Base-by-base conservation (phyloP, 768 basidiomycete species). In the Agaricus sinodeliciosus region DNA sequence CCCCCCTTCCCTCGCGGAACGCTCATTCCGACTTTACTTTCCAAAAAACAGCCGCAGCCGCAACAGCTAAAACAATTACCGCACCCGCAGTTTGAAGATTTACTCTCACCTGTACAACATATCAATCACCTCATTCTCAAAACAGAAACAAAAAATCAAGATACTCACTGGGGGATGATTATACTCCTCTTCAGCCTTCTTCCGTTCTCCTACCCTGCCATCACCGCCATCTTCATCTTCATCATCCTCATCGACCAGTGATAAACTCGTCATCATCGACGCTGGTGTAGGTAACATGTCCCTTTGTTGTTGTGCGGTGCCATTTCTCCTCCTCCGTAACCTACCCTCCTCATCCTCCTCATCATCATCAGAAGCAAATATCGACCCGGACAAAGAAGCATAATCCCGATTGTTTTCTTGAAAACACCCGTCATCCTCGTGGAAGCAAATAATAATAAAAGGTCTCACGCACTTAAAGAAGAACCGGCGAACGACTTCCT, bases 41-140 rank as follows among this genome's bases (percentile, higher is more conserved):
- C 84, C 85, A 87, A 60, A 86, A 67, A 46, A 89, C 85, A 6
- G 85, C 86, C 11, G 79, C 84, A 2, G 87, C 84, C 3, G 83
- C 84, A 7, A 85, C 77, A 46, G 82, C 74, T 26, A 89, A 65
- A 3, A 89, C 74, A 15, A 87, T 63, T 7, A 87, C 79, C 4
- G 85, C 85, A 3, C 85, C 66, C 4, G 81, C 84, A 1, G 84
- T 75, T 52, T 77, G 75, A 58, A 81, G 58, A 69, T 72, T 72
- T 39, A 76, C 62, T 52, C 3, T 31, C 6, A 31, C 22, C 19
- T 16, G 60, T 58, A 59, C 62, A 48, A 62, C 63, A 50, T 9
- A 35, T 25, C 35, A 51, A 9, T n/a, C 16, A 16, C 42, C 25
- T 56, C 48, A 55, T 18, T 25, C 26, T 19, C 11, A 43, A 15